A percentile compares a stretch with the other conserved stretches of the same genome.
Conservation (phyloP, 2,329 filamentous ascomycete species). For the Trichoderma sp. region DNA sequence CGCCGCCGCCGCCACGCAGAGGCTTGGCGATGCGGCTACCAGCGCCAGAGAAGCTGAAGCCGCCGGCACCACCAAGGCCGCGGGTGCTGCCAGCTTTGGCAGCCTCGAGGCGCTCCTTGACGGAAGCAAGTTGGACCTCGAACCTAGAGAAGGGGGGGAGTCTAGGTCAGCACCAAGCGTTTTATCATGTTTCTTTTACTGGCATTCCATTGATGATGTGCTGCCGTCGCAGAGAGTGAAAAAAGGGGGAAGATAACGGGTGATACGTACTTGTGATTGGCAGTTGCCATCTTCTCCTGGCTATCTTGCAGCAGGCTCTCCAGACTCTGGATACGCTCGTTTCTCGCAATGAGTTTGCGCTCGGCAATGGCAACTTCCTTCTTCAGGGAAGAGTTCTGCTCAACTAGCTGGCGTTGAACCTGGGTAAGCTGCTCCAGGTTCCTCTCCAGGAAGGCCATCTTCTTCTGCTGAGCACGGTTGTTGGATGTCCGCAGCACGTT, state of each 20-base stretch:
- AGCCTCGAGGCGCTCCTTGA: slow-evolving; percentile 96
- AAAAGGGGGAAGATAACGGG: background rate
- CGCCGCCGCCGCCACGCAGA: slow-evolving; percentile 61
- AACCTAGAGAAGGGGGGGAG: slow-evolving; percentile 62
- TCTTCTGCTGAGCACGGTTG: slow-evolving; percentile 99
- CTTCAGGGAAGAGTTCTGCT: slow-evolving; percentile 96
- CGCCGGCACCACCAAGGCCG: slow-evolving; percentile 68
- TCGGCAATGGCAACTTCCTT: slow-evolving; percentile 99
- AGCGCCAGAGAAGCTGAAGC: slow-evolving; percentile 69
- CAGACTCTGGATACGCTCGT: slow-evolving; percentile 93
- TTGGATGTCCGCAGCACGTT: slow-evolving; percentile 95
- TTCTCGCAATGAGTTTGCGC: slow-evolving; percentile 92
- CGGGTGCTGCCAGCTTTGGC: slow-evolving; percentile 91
- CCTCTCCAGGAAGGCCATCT: slow-evolving; percentile 98
- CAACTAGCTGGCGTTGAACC: slow-evolving; percentile 94
- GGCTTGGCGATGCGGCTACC: slow-evolving; percentile 71
- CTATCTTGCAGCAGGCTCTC: slow-evolving; percentile 92
- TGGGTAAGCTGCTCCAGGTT: slow-evolving; percentile 97
- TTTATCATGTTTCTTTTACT: slow-evolving; percentile 8
- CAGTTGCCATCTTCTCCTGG: slow-evolving; percentile 96
- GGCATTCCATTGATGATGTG: slow-evolving; percentile 38
- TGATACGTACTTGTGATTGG: slow-evolving; percentile 85
- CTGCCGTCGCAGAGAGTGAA: slow-evolving; percentile 21
- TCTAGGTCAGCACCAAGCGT: slow-evolving; percentile 22
- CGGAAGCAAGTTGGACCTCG: slow-evolving; percentile 92